These are phyloP conservation scores for Lagenidium giganteum DNA, from an alignment of 352 stramenopile genomes.

Conservation along the genomic window DNA sequence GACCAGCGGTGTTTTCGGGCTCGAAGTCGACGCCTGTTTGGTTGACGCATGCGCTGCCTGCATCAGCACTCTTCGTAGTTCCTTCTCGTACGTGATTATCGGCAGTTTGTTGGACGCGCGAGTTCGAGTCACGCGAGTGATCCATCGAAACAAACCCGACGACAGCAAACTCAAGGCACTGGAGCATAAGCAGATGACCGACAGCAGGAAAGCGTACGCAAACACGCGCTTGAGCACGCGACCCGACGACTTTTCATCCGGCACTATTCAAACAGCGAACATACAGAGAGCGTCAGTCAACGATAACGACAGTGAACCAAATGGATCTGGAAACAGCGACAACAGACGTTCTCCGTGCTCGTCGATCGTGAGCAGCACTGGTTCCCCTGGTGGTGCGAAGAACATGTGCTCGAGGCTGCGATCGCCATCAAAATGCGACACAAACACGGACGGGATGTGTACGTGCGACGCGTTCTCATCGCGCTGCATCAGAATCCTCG, in stretches of 20 bases:
- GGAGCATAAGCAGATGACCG: constrained; percentile 37
- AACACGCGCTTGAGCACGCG: constrained; percentile 61
- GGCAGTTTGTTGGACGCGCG: constrained; percentile 46
- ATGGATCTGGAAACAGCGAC: neutral
- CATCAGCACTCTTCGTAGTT: too few species aligned
- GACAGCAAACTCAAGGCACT: constrained; percentile 64
- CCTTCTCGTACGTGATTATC: constrained; percentile 37
- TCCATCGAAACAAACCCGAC: constrained; percentile 54
- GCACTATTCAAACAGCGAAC: constrained; percentile 33
- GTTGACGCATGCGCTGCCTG: too few species aligned
- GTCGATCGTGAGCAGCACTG: constrained; percentile 53
- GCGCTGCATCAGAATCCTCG: constrained; percentile 82
- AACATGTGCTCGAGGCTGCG: constrained; percentile 36
- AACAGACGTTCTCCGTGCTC: constrained; percentile 51
- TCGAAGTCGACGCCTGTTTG: too few species aligned
- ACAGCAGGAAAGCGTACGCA: constrained; percentile 74
- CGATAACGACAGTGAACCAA: constrained; percentile 2
- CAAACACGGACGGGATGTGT: constrained; percentile 66
- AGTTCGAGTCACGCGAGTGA: constrained; percentile 28
- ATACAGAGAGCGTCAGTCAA: neutral
- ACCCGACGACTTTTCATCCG: constrained; percentile 45
- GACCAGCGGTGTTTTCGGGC: too few species aligned
- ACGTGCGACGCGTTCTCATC: constrained; percentile 64
- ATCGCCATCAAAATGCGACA: constrained; percentile 61
- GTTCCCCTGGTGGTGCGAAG: constrained; percentile 41